Evolutionary conservation across 257 asterid species (phyloP).

Genomic region (Sherardia arvensis): DNA sequence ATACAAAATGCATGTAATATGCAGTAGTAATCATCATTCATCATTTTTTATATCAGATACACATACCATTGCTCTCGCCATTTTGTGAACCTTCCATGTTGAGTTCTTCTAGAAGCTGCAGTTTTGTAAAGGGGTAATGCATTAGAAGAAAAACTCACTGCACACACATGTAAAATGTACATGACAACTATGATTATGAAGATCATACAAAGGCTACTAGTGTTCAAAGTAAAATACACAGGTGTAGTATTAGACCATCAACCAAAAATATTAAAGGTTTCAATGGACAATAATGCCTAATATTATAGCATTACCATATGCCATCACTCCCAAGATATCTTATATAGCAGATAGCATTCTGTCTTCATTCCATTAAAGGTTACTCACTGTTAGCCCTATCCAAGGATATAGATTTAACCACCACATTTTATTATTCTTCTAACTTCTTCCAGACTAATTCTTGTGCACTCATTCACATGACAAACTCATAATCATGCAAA

Average conservation of each 20-base stretch:
- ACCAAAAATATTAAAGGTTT: not conserved
- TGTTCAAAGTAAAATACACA: not conserved
- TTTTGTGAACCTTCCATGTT: slow-evolving; percentile 48
- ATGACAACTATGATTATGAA: not conserved
- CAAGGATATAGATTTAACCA: not conserved
- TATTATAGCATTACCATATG: not conserved
- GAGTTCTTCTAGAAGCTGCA: slow-evolving; percentile 83
- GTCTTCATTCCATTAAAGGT: not conserved
- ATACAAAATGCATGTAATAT: not conserved
- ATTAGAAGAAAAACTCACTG: not conserved
- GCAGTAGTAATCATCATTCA: not conserved
- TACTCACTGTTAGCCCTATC: not conserved
- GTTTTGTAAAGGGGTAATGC: slow-evolving; percentile 4
- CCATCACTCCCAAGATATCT: not conserved
- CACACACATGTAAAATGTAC: not conserved
- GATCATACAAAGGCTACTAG: not conserved
- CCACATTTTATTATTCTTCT: not conserved
- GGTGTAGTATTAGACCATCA: not conserved
- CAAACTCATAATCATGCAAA: not conserved
- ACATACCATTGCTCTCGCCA: slow-evolving; percentile 47
- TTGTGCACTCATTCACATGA: not conserved
- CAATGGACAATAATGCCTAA: not conserved
- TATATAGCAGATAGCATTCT: not conserved
- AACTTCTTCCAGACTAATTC: not conserved
- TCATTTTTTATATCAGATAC: slow-evolving; percentile 3